A percentile compares a stretch with the other conserved stretches of the same genome.
Evolutionary conservation across 768 basidiomycete species (phyloP).

Genomic region (Arthromyces matolae): DNA sequence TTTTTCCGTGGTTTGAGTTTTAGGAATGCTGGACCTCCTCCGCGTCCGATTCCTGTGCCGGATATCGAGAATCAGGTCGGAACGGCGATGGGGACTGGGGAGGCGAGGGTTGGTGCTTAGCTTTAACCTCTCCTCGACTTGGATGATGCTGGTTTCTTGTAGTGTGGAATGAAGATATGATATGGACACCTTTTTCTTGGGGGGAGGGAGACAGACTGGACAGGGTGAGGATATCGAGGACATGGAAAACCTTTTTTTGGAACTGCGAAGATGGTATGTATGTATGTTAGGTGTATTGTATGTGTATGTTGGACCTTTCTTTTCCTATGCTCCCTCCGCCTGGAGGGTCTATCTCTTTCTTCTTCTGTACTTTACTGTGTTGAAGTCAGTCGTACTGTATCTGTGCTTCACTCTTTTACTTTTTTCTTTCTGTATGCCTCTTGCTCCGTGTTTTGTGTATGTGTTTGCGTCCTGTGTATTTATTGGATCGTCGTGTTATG

Average conservation of each 20-base stretch:
- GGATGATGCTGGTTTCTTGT: no score
- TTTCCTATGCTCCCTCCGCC: background rate
- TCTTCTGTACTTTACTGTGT: background rate
- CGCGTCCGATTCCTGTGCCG: no score
- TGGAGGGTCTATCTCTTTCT: background rate
- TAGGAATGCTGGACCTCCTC: conserved; percentile 12
- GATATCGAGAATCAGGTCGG: conserved; percentile 35
- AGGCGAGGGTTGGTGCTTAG: conserved; percentile 19
- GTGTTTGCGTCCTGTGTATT: background rate
- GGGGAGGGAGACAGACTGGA: no score
- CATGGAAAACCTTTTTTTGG: background rate
- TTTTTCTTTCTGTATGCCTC: background rate
- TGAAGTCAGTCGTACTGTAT: background rate
- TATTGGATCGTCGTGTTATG: background rate
- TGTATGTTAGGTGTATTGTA: background rate
- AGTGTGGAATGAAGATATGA: no score
- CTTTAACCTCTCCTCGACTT: no score
- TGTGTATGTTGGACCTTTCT: background rate
- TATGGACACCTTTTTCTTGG: no score
- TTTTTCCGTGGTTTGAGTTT: conserved; percentile 20
- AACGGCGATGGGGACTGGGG: no score
- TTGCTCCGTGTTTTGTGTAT: background rate
- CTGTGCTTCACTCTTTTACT: background rate
- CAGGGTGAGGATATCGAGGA: no score
- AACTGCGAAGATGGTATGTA: conserved; percentile 1